Percentiles rank a stretch among this genome's conserved stretches.
These are phyloP conservation scores for Sclerotinia nivalis DNA, from an alignment of 2,329 filamentous ascomycete genomes.

Conservation along the genomic window DNA sequence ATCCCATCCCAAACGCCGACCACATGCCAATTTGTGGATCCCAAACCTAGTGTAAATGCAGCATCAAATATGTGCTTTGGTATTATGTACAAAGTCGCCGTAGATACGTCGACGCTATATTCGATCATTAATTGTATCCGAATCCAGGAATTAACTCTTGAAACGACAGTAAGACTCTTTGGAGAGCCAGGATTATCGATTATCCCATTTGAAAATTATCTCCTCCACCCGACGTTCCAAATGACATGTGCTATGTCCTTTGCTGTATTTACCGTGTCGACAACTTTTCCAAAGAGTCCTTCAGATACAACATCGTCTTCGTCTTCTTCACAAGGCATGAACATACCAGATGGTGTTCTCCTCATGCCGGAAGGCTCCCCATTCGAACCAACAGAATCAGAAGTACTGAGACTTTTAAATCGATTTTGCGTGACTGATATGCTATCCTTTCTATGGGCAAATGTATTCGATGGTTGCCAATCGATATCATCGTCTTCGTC, in stretches of 20 bases:
- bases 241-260: conserved; percentile 71
- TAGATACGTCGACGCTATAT: conserved; percentile 31
- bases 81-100: conserved; percentile 28
- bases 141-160: background rate
- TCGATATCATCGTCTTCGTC: conserved; percentile 54
- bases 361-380: conserved; percentile 62
- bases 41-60: conserved; percentile 20
- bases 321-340: conserved; percentile 82
- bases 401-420: conserved; percentile 35
- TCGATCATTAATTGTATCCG: conserved; percentile 27
- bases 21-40: conserved; percentile 18
- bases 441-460: conserved; percentile 38
- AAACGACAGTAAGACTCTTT: background rate
- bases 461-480: conserved; percentile 44
- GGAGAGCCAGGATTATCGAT: conserved; percentile 5
- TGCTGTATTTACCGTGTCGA: conserved; percentile 60
- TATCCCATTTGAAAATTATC: conserved; percentile 30
- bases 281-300: conserved; percentile 47
- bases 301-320: conserved; percentile 62
- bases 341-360: conserved; percentile 83
- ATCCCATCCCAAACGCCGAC: conserved; percentile 16
- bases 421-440: conserved; percentile 37
- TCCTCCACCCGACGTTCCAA: conserved; percentile 57
- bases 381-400: conserved; percentile 40
- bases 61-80: conserved; percentile 20